A percentile compares a stretch with the other conserved stretches of the same genome.
Evolutionary conservation across 805 yeast genomes (phyloP).

Genomic region (Cyberlindnera mississippiensis): DNA sequence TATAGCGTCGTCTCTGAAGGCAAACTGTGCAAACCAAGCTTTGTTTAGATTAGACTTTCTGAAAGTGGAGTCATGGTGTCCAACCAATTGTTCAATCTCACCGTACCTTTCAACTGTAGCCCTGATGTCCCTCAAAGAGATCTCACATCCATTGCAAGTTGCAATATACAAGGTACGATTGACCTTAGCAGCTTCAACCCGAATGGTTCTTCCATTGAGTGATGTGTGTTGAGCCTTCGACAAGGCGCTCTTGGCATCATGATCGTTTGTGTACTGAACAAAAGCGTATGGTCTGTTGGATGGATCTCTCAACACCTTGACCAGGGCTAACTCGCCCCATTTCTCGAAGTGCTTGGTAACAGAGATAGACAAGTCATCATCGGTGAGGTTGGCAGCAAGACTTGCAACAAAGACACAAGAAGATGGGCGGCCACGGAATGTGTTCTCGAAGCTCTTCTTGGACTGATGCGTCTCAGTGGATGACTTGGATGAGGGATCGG

Average conservation of each 20-base stretch:
- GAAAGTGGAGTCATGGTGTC: conserved; percentile 32
- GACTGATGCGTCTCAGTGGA: conserved; percentile 1
- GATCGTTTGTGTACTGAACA: conserved; percentile 75
- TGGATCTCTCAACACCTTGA: conserved; percentile 80
- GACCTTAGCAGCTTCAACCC: conserved; percentile 90
- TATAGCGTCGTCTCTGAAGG: conserved; percentile 82
- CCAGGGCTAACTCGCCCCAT: conserved; percentile 70
- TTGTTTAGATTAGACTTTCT: conserved; percentile 30
- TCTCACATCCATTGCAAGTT: conserved; percentile 28
- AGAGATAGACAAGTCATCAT: conserved; percentile 66
- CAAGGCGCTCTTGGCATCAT: conserved; percentile 67
- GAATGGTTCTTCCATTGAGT: conserved; percentile 68
- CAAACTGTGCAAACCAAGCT: conserved; percentile 75
- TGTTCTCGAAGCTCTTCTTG: conserved; percentile 19
- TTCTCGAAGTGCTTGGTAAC: conserved; percentile 63
- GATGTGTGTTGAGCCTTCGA: conserved; percentile 61
- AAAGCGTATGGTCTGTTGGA: conserved; percentile 87
- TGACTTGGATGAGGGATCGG: conserved; percentile 10
- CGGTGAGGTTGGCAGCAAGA: conserved; percentile 58
- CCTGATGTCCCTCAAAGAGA: conserved; percentile 33
- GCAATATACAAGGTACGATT: conserved; percentile 77
- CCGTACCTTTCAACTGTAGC: conserved; percentile 53
- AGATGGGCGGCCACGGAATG: conserved; percentile 62
- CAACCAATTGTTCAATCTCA: conserved; percentile 65
- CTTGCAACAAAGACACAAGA: conserved; percentile 90